phyloP scores from a whole-genome alignment of 2,329 filamentous ascomycete genomes.

The Cadophora sp. region DNA sequence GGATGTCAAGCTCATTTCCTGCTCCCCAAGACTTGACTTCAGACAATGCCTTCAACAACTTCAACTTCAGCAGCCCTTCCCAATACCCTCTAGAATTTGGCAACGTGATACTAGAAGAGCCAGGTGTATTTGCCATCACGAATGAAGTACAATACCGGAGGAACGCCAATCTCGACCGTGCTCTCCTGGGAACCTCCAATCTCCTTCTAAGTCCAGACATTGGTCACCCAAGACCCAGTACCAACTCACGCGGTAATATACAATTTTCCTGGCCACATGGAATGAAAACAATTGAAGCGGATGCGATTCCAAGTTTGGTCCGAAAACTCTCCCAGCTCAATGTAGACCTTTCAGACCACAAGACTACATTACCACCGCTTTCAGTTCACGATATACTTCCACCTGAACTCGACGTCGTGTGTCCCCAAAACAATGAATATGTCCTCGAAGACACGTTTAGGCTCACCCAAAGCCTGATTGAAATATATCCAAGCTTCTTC shows the following conservation, averaged over 20 bases:
- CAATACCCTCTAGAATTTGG: constrained; percentile 4
- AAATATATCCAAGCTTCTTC: constrained; percentile 37
- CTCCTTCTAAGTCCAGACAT: background rate
- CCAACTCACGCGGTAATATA: background rate
- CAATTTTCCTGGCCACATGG: background rate
- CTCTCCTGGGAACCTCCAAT: background rate
- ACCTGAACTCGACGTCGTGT: background rate
- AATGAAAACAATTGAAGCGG: background rate
- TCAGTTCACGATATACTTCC: constrained; percentile 32
- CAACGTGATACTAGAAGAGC: background rate
- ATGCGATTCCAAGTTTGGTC: constrained; percentile 28
- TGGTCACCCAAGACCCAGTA: background rate
- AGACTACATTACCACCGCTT: constrained; percentile 32
- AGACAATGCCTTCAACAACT: constrained; percentile 14
- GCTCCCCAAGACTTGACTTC: constrained; percentile 1
- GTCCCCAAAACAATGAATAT: constrained; percentile 11
- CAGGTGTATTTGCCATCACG: background rate
- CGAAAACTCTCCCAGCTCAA: constrained; percentile 35
- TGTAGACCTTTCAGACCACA: constrained; percentile 34
- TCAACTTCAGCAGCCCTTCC: background rate
- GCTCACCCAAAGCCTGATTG: constrained; percentile 35
- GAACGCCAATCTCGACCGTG: background rate
- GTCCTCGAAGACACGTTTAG: constrained; percentile 32
- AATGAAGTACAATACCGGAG: background rate
- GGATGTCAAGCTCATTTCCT: constrained; percentile 12